These are phyloP conservation scores for Euphorbia celastroides DNA, from an alignment of 441 rosid species.

Conservation along the genomic window DNA sequence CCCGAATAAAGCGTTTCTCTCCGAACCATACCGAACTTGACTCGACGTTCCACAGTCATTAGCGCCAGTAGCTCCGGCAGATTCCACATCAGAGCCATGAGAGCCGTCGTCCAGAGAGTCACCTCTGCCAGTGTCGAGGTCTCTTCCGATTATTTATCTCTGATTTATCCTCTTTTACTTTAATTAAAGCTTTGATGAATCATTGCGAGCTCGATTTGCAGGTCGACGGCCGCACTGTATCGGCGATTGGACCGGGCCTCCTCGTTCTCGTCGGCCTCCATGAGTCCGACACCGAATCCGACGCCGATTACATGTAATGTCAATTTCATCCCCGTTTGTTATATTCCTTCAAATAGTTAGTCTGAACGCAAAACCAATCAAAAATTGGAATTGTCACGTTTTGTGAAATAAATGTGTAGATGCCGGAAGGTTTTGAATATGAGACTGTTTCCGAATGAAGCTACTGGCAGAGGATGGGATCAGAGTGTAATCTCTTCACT, in stretches of 20 bases:
- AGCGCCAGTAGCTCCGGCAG: background rate
- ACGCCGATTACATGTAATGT: slow-evolving; percentile 66
- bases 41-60: background rate
- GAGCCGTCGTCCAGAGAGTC: slow-evolving; percentile 86
- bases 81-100: slow-evolving; percentile 60
- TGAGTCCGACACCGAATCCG: slow-evolving; percentile 68
- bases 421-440: slow-evolving; percentile 84
- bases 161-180: background rate
- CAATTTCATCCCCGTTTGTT: background rate
- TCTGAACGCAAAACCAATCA: background rate
- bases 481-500: slow-evolving; percentile 46
- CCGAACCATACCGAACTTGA: background rate
- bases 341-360: background rate
- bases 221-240: slow-evolving; percentile 74
- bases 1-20: background rate
- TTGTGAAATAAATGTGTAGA: slow-evolving; percentile 26
- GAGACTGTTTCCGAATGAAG: slow-evolving; percentile 76
- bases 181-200: background rate
- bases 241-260: slow-evolving; percentile 87
- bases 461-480: slow-evolving; percentile 83
- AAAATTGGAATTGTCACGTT: background rate
- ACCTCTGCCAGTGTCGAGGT: slow-evolving; percentile 80
- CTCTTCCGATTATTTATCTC: slow-evolving; percentile 3
- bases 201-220: slow-evolving; percentile 14
- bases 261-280: slow-evolving; percentile 77